Conservation (phyloP, 169 alveolate species). For the Eimeria zaria region DNA sequence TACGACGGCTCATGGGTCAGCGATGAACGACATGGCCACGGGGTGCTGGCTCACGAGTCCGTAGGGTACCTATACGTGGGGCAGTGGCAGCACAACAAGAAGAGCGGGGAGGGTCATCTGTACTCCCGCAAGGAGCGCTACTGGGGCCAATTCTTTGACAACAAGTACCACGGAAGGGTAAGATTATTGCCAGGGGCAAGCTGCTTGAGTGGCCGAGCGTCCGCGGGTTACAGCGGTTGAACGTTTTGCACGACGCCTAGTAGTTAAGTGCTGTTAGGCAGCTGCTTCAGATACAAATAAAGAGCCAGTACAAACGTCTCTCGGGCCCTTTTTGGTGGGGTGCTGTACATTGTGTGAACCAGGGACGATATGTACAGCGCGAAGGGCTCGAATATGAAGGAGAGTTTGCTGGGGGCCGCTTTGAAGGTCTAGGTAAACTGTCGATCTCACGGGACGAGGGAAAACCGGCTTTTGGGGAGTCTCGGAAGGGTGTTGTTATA, state of each 20-base stretch:
- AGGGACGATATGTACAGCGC: slow-evolving; percentile 82
- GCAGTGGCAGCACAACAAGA: slow-evolving; percentile 82
- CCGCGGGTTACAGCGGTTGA: background rate
- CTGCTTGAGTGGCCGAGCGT: background rate
- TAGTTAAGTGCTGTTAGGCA: background rate
- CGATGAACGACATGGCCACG: slow-evolving; percentile 85
- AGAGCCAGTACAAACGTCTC: background rate
- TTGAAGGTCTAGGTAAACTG: slow-evolving; percentile 82
- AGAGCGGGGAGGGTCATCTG: slow-evolving; percentile 83
- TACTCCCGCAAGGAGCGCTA: slow-evolving; percentile 73
- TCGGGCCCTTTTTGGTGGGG: background rate
- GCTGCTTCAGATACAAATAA: background rate
- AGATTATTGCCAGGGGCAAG: background rate
- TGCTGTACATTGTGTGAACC: background rate
- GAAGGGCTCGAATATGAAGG: slow-evolving; percentile 81
- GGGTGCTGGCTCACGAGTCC: slow-evolving; percentile 78
- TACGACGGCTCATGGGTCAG: slow-evolving; percentile 84
- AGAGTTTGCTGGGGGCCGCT: slow-evolving; percentile 74
- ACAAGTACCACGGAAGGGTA: slow-evolving; percentile 82
- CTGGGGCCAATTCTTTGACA: slow-evolving; percentile 83
- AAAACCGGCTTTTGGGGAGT: background rate
- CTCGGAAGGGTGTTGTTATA: slow-evolving; percentile 43
- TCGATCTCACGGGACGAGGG: slow-evolving; percentile 17
- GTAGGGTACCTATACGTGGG: slow-evolving; percentile 81
- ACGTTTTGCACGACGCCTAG: background rate